A percentile compares a stretch with the other conserved stretches of the same genome.
Conservation (phyloP, 306 rosid species). For the Psophocarpus tetragonolobus region DNA sequence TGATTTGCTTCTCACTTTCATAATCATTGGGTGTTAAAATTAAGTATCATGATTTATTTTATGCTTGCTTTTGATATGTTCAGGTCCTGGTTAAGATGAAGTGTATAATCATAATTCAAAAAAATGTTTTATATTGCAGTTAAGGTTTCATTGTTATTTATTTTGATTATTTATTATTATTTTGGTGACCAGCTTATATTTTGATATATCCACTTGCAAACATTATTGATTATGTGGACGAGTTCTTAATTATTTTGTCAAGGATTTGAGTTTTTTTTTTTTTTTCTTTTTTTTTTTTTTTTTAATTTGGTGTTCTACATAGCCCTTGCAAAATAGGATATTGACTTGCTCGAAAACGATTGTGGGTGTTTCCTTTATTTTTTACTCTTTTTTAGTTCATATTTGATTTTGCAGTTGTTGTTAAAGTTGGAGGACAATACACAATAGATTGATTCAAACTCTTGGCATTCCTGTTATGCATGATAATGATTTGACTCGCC, state of each 20-base stretch:
- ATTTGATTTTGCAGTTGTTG: conserved; percentile 65
- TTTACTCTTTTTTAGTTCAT: not conserved
- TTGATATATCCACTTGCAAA: not conserved
- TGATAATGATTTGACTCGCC: conserved; percentile 62
- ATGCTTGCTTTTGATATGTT: too few relatives aligned
- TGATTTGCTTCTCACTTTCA: too few relatives aligned
- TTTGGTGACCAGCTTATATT: conserved; percentile 13
- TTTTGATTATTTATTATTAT: conserved; percentile 11
- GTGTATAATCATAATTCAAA: not conserved
- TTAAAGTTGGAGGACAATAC: conserved; percentile 90
- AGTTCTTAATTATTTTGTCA: not conserved
- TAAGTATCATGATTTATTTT: too few relatives aligned
- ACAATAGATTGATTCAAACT: conserved; percentile 88
- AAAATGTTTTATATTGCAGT: not conserved
- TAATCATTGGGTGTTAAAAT: too few relatives aligned
- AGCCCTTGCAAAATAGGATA: not conserved
- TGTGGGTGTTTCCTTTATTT: conserved; percentile 14
- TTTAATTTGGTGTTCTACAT: conserved; percentile 10
- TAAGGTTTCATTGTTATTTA: not conserved
- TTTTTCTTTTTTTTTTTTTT: too few relatives aligned
- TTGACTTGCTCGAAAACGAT: conserved; percentile 20
- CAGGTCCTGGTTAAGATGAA: conserved; percentile 84
- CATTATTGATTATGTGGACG: not conserved
- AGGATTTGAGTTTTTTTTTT: not conserved
- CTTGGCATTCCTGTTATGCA: conserved; percentile 90